Evolutionary conservation across 176 grass and related monocot species (phyloP).

Genomic region (Musa troglodytarum): DNA sequence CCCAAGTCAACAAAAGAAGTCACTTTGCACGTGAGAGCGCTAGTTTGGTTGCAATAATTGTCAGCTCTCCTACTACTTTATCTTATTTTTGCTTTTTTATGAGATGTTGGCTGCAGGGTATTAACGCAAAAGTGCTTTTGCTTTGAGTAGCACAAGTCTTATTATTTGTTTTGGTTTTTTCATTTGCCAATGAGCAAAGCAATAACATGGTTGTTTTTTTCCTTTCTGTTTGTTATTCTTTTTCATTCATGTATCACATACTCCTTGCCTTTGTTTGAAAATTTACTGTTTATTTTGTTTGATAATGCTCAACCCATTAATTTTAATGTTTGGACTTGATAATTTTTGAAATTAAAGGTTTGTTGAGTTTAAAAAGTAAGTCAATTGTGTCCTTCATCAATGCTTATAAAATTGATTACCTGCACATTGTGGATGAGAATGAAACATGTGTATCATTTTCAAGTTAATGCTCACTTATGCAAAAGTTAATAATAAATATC

Average conservation of each 20-base stretch:
- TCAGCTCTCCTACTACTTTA: background rate
- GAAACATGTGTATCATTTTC: no score
- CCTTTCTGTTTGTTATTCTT: background rate
- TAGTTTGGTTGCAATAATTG: background rate
- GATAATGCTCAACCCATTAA: background rate
- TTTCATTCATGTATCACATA: background rate
- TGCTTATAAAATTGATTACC: no score
- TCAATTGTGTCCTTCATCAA: background rate
- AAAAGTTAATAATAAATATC: no score
- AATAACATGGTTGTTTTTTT: background rate
- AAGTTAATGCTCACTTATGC: no score
- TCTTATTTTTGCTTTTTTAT: background rate
- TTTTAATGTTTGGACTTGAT: background rate
- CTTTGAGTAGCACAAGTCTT: no score
- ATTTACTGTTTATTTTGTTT: background rate
- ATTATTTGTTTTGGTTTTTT: no score
- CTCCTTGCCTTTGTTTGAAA: background rate
- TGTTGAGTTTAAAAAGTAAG: background rate
- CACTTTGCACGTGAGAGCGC: background rate
- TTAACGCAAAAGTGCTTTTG: background rate
- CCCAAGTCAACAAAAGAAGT: no score
- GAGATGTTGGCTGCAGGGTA: background rate
- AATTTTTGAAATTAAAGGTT: background rate
- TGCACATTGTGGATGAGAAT: no score
- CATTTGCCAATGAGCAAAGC: no score